Evolutionary conservation across 225 moss, liverwort and hornwort species (phyloP).

Genomic region (Sphagnum tenellum): DNA sequence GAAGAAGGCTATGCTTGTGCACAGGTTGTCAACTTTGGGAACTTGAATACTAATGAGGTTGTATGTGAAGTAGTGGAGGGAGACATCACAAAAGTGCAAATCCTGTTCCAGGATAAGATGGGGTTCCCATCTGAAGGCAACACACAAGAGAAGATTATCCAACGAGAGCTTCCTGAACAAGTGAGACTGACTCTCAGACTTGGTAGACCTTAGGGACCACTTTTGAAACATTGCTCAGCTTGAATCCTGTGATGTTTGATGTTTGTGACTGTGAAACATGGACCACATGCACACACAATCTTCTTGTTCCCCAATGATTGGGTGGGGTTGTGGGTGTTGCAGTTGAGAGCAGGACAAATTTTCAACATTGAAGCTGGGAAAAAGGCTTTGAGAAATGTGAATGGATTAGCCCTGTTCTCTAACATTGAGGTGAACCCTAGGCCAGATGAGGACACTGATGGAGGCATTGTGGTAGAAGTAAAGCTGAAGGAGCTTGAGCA

Average conservation of each 20-base stretch:
- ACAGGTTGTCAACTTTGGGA: constrained; percentile 89
- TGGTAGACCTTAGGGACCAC: background rate
- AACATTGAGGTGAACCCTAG: constrained; percentile 94
- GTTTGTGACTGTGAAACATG: too few relatives aligned
- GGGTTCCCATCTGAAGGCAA: constrained; percentile 76
- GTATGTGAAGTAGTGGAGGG: constrained; percentile 95
- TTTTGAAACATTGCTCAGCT: background rate
- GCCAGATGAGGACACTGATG: constrained; percentile 89
- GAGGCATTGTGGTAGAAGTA: constrained; percentile 87
- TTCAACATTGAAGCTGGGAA: constrained; percentile 96
- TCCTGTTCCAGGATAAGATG: constrained; percentile 89
- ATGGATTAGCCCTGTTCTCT: constrained; percentile 75
- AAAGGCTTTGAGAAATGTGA: constrained; percentile 85
- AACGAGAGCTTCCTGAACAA: constrained; percentile 75
- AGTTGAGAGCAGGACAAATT: constrained; percentile 68
- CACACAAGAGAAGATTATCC: constrained; percentile 66
- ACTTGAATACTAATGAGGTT: constrained; percentile 88
- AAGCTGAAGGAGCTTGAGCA: constrained; percentile 95
- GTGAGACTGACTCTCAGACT: constrained; percentile 9
- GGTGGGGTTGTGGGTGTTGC: constrained; percentile 3
- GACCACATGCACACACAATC: too few relatives aligned
- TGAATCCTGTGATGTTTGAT: background rate
- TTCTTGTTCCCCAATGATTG: too few relatives aligned
- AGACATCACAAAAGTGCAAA: constrained; percentile 82
- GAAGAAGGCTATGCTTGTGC: constrained; percentile 97